Evolutionary conservation across 768 basidiomycete species (phyloP).

Genomic region (Hysterangium stoloniferum): DNA sequence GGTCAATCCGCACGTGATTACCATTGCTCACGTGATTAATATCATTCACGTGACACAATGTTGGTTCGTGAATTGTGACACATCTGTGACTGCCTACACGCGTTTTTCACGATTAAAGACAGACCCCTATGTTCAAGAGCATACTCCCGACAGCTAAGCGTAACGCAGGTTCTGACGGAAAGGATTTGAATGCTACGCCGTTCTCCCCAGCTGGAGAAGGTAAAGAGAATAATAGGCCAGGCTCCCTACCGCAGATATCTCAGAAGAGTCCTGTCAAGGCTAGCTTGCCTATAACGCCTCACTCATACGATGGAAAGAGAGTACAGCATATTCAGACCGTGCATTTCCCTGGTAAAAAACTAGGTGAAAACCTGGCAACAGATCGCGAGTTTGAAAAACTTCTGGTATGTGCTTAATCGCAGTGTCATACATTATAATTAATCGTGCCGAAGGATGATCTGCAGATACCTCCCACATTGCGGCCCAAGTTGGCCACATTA

Average conservation of each 20-base stretch:
- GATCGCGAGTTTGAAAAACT: constrained; percentile 75
- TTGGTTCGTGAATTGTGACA: constrained; percentile 6
- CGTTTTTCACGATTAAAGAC: background rate
- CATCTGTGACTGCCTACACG: background rate
- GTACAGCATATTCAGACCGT: constrained; percentile 1
- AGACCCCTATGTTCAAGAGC: constrained; percentile 10
- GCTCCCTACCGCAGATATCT: constrained; percentile 2
- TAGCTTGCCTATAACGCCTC: background rate
- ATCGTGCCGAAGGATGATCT: constrained; percentile 61
- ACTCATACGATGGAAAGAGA: constrained; percentile 4
- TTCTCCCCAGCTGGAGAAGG: background rate
- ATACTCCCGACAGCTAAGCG: constrained; percentile 9
- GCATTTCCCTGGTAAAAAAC: background rate
- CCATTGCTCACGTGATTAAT: too few species aligned
- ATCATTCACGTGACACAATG: constrained; percentile 3
- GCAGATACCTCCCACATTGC: constrained; percentile 72
- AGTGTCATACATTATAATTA: constrained; percentile 5
- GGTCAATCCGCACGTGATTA: too few species aligned
- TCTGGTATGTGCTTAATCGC: constrained; percentile 43
- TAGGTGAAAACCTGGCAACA: constrained; percentile 34
- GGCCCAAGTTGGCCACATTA: constrained; percentile 74
- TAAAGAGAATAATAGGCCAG: constrained; percentile 7
- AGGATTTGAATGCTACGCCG: background rate
- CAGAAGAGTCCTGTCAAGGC: background rate
- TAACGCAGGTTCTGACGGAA: background rate